Evolutionary conservation across 106 monocot species (phyloP).

Genomic region (Narthecium ossifragum): DNA sequence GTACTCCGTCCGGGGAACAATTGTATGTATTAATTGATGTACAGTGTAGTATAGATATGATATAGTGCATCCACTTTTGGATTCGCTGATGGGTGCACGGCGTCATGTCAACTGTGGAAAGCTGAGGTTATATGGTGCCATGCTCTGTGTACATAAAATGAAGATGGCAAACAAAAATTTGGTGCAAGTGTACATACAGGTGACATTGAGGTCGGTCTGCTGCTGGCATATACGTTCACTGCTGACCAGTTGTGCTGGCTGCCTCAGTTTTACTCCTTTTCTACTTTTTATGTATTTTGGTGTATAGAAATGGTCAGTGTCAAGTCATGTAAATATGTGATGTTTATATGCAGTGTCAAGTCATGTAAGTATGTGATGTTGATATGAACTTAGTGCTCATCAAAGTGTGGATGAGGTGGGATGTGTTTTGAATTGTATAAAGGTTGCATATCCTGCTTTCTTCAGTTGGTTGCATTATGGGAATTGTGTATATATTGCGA

Average conservation of each 20-base stretch:
- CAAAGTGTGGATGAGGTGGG: too few species aligned
- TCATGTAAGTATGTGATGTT: too few species aligned
- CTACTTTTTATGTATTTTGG: too few species aligned
- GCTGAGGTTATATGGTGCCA: background rate
- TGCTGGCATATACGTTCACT: too few species aligned
- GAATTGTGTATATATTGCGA: background rate
- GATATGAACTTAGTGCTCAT: too few species aligned
- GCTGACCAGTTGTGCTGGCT: background rate
- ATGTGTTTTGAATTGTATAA: constrained; percentile 1
- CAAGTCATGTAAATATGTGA: background rate
- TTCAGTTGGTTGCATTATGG: too few species aligned
- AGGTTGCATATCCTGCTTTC: background rate
- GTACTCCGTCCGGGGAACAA: background rate
- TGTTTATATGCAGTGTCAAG: background rate
- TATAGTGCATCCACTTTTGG: background rate
- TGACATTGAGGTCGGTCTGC: background rate
- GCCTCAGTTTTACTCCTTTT: background rate
- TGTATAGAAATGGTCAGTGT: too few species aligned
- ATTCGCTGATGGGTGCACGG: background rate
- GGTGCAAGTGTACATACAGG: background rate
- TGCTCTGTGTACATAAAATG: background rate
- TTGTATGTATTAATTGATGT: background rate
- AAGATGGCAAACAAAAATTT: background rate
- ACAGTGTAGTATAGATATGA: background rate
- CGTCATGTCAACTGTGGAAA: background rate